Evolutionary conservation across 352 stramenopile genomes (phyloP), one percentile per base, ranked within the genome.

Genomic region (Globisporangium nunn): DNA sequence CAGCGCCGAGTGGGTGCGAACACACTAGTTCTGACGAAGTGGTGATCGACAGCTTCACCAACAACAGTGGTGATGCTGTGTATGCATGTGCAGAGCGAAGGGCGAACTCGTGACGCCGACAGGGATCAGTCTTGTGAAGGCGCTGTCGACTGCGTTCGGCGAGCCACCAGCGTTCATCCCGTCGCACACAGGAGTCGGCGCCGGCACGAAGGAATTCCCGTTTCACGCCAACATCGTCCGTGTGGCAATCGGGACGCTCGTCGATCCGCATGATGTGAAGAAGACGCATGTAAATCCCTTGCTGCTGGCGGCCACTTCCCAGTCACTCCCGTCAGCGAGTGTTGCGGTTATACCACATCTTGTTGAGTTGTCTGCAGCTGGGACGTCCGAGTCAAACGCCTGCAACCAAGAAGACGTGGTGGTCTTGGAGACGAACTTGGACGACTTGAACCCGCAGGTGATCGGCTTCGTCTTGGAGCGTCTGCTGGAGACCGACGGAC

Each of bases 41-140:
- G n/a, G n/a, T n/a, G n/a, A n/a, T n/a, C n/a, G n/a, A n/a, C n/a
- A n/a, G n/a, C n/a, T n/a, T n/a, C n/a, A n/a, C n/a, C n/a, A n/a
- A n/a, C n/a, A n/a, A 48, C 43, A 48, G 43, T 48, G 43, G 15
- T 12, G 15, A 6, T 6, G 12, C 8, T 47, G 41, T 18, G 41
- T 23, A 8, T 47, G n/a, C 3, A 7, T 37, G 47, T 64, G 4
- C 44, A 90, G 79, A 30, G 84, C 81, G 0, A 84, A 66, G 39
- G 95, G 92, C 15, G 94, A 99, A 61, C 81, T 99, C 31, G 95
- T 98, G 23, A 99, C 96, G 7, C 96, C 96, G 0, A 98, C 96
- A 17, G 96, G 91, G 4, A 96, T 97, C 29, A 97, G 93, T 51
- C 79, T 99, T 23, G 74, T 99, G 31, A 92, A 96, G 62, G 88